Base-by-base conservation (phyloP, 495 filamentous ascomycete genomes). In the Polyplosphaeria fusca region DNA sequence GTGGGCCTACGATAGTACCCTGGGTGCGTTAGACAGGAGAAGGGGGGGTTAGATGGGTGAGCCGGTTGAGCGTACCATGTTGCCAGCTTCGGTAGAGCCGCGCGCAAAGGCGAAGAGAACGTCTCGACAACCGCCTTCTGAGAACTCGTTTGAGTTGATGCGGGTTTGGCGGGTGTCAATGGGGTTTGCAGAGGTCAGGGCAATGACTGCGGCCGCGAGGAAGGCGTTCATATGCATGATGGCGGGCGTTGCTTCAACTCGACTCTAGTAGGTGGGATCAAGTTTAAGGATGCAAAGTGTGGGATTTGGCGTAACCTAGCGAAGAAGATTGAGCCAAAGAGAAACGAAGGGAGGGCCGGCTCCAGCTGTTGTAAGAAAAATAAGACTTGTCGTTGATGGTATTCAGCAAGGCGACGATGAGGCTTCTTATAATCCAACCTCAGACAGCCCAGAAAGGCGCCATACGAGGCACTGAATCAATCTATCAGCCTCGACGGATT, bases 31-130 rank as follows among this genome's bases (percentile, higher is more conserved):
- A 42, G 39, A 12, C 20, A 13, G 58, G 4, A 9, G 28, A 25
- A 26, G 26, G 20, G 30, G 59, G 22, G 45, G 2, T 16, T 2
- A 23, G 30, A 38, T 19, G 35, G 20, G 13, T 1, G 50, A 16
- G 58, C 47, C 16, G 46, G 41, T 14, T 55, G 9, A 5, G 9
- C 66, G 27, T 52, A 79, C 79, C 70, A 82, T 73, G 66, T 83
- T 82, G 40, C 79, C 80, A 9, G 67, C 43, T 39, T 79, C 76
- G 18, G 72, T 75, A 26, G 72, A 76, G 3, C 76, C 76, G 49
- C 76, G 77, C 16, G 80, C 79, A 50, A 71, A 81, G 60, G 81
- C 74, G 57, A 80, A 74, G 49, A 76, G 74, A 23, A 79, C 70
- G 22, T 67, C 60, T n/a, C 73, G 72, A 63, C 78, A 81, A 22